A percentile compares a stretch with the other conserved stretches of the same genome.
These are phyloP conservation scores for Lithohypha guttulata DNA, from an alignment of 2,329 filamentous ascomycete species.

Conservation along the genomic window DNA sequence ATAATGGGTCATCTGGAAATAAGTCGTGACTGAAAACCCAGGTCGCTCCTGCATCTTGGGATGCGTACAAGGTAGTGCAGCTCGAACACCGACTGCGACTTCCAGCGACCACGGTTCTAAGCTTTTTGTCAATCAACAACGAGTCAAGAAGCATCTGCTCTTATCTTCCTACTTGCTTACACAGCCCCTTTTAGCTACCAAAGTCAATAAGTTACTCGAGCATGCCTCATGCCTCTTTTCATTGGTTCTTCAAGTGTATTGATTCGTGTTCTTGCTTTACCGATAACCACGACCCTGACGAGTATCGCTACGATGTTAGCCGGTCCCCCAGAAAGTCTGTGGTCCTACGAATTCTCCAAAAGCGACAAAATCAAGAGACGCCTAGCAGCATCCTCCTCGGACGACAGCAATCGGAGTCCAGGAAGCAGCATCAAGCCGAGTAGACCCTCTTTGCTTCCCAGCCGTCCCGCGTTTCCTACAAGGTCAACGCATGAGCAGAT, in stretches of 20 bases:
- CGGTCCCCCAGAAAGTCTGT: slow-evolving; percentile 6
- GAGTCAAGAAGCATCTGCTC: too few relatives aligned
- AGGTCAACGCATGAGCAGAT: background rate
- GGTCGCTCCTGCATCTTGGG: too few relatives aligned
- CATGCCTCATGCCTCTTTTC: background rate
- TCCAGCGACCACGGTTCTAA: too few relatives aligned
- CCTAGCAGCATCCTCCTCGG: background rate
- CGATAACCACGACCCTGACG: background rate
- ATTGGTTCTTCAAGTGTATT: slow-evolving; percentile 2
- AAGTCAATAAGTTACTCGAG: background rate
- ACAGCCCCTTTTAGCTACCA: too few relatives aligned
- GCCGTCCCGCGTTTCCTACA: background rate
- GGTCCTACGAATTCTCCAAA: slow-evolving; percentile 3
- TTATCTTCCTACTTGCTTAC: too few relatives aligned
- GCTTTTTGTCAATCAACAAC: too few relatives aligned
- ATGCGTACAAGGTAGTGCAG: too few relatives aligned
- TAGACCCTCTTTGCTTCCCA: background rate
- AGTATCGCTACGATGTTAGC: slow-evolving; percentile 2
- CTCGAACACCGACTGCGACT: too few relatives aligned
- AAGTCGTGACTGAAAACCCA: background rate
- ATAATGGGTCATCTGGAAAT: slow-evolving; percentile 35
- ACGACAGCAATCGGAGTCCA: background rate
- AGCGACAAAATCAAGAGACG: background rate
- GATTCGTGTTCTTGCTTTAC: background rate
- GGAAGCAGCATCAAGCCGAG: background rate